phyloP scores from a whole-genome alignment of 2,329 filamentous ascomycete species.

The Sclerotinia subarctica region DNA sequence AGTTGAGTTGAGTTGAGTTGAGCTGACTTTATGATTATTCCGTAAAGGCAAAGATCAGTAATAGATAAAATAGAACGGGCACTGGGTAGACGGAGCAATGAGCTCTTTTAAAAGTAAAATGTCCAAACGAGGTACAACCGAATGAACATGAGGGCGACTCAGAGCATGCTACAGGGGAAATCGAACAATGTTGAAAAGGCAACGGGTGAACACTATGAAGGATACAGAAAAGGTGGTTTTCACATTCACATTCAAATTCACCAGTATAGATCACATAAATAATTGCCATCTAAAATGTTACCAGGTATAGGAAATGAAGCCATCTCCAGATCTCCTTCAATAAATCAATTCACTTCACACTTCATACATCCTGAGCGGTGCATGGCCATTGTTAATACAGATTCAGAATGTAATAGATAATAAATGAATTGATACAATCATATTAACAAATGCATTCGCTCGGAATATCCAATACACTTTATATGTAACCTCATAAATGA shows the following conservation, averaged over 20 bases:
- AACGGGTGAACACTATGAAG: background rate
- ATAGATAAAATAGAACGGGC: background rate
- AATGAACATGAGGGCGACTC: background rate
- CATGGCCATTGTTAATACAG: background rate
- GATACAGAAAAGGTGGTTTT: background rate
- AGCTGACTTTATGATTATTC: background rate
- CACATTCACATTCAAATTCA: conserved; percentile 1
- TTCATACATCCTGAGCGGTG: too few relatives aligned
- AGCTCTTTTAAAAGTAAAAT: background rate
- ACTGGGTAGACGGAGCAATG: background rate
- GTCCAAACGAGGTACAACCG: background rate
- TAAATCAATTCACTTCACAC: background rate
- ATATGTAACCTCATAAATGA: background rate
- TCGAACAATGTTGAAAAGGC: background rate
- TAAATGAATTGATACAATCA: background rate
- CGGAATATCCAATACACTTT: background rate
- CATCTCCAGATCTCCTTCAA: background rate
- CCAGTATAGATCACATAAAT: background rate
- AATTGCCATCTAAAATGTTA: background rate
- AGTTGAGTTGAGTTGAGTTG: too few relatives aligned
- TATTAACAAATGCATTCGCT: background rate
- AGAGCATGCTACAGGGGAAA: background rate
- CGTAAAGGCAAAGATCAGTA: background rate
- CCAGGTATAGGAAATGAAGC: background rate
- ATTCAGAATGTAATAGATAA: background rate